phyloP scores from a whole-genome alignment of 345 rosid genomes.

The Geranium rotundifolium region DNA sequence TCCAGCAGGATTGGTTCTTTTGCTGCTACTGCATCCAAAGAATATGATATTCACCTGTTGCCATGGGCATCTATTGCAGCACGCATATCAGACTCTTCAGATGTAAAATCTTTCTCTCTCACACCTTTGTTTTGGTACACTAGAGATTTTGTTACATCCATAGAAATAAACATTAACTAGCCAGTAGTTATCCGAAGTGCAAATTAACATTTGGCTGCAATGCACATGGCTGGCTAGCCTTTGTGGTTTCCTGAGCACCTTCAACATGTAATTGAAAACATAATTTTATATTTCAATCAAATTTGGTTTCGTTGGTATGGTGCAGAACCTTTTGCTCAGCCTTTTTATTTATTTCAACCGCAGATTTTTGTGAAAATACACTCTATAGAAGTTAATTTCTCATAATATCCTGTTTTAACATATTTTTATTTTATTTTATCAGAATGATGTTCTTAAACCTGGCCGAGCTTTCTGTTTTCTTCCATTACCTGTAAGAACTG shows the following conservation, averaged over 20 bases:
- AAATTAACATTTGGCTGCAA: no score
- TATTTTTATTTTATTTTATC: conserved; percentile 22
- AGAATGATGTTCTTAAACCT: conserved; percentile 51
- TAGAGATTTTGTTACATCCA: no score
- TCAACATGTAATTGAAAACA: not conserved
- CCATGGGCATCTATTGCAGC: conserved; percentile 99
- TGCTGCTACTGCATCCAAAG: conserved; percentile 77
- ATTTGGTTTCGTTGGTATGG: not conserved
- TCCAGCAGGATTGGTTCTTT: conserved; percentile 65
- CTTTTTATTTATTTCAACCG: not conserved
- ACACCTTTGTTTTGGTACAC: not conserved
- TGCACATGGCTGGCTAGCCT: no score
- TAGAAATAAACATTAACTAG: no score
- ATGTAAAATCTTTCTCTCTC: conserved; percentile 30
- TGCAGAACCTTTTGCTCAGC: not conserved
- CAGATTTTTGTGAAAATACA: not conserved
- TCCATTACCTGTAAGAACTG: conserved; percentile 88
- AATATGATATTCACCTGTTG: conserved; percentile 77
- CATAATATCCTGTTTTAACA: not conserved
- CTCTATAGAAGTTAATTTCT: not conserved
- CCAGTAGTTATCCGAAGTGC: no score
- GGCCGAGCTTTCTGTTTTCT: conserved; percentile 95
- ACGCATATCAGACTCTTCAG: conserved; percentile 54
- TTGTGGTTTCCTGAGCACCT: no score
- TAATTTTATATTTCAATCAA: not conserved